Base-by-base conservation (phyloP, 176 grass and related monocot genomes). In the Carex cristatella region DNA sequence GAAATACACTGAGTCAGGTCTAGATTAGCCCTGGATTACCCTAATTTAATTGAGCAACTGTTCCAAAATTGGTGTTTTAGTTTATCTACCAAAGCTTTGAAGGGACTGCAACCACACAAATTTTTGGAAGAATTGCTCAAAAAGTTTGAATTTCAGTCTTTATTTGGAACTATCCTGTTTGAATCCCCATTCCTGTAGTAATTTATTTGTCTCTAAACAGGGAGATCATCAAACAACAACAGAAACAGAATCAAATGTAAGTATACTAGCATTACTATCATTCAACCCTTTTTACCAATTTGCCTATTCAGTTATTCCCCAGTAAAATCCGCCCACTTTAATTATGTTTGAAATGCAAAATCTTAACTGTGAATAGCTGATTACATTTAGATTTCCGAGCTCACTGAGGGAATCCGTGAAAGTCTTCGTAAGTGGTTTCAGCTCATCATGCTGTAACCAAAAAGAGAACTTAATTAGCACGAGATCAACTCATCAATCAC, bases 381-480 rank as follows among this genome's bases (percentile, higher is more conserved):
- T 81, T 90, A 98, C 96, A 93, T 98, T 95, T 92, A 95, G 86
- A 69, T 98, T 98, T 74, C 96, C 96, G 86, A 98, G 96, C 87
- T 98, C 88, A 69, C 93, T 98, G 23, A 98, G 93, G 49, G 96
- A 98, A 68, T 98, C 87, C 0, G 96, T 98, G 71, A 93, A 98
- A 90, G 86, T 88, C 83, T 89, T 95, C 49, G 80, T 94, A 67
- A 98, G 91, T 90, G 93, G 96, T 78, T 95, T 98, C 80, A 98
- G 60, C 86, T 98, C 96, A 66, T 98, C 96, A 88, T 95, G 96
- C 96, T 98, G 87, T 48, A 94, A 88, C 72, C 5, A 18, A 82
- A 44, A 85, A 42, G 19, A 88, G 16, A 4, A 74, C 30, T 83
- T 59, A 65, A 51, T 30, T 44, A 32, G 15, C 44, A 63, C 61